Evolutionary conservation across 2,329 filamentous ascomycete species (phyloP), one percentile per base, ranked within the genome.

Genomic region (Claviceps sp.): DNA sequence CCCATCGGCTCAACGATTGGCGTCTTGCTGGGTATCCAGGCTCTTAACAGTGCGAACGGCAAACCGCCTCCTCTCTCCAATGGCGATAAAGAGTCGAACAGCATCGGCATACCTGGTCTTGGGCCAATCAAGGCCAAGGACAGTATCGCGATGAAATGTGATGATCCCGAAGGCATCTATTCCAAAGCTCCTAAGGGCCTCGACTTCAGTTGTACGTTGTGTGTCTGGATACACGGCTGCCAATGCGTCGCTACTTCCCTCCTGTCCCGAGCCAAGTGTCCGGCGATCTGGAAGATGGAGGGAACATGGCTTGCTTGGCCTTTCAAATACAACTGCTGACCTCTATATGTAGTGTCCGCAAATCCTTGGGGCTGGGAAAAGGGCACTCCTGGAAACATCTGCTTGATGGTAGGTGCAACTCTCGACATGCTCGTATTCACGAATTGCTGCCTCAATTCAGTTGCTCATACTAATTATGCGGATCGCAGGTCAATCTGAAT

Each of bases 361-460:
- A 78, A 78, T 57, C 75, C 77, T 62, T 78, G 75, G 75, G 73
- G 72, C 56, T 69, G 72, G 59, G 57, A 65, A 22, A 57, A 63
- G 13, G 65, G 65, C 9, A 60, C 64, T 16, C 58, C 61, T 2
- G 73, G 73, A 40, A 61, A 57, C 18, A 60, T 78, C 26, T 79
- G 76, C 61, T 68, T 79, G 69, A 74, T 76, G 64, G 75, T 78
- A 65, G 63, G 30, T 34, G 9, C 3, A 34, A 11, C 30, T 34
- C 30, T 34, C 9, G 30, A 34, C 3, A 11, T 9, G 8, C 9
- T 34, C 30, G 9, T 11, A 7, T 8, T 3, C n/a, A 9, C 18
- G 8, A 9, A 3, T 30, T 4, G 26, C 30, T 43, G 7, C 3
- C 5, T 18, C 20, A 11, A n/a, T 42, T 3, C 0, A 46, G 3